Conservation (phyloP, 1,139 yeast genomes). For the Sugiyamaella japonica region DNA sequence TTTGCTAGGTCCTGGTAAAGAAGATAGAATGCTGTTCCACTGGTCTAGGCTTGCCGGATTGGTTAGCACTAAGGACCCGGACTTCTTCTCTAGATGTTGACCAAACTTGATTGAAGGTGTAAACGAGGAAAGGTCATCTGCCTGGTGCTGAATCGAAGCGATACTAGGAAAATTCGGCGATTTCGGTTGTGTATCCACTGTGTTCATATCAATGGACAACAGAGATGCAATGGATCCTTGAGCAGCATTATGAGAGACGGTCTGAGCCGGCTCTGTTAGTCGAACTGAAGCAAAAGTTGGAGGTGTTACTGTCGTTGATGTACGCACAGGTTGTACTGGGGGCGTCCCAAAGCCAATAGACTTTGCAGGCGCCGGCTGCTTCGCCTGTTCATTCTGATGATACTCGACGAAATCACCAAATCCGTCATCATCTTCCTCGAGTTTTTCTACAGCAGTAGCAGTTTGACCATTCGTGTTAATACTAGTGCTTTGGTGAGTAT, state of each 20-base stretch:
- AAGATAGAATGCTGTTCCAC: conserved; percentile 22
- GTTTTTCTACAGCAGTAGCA: neutral
- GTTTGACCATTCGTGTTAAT: neutral
- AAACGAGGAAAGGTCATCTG: conserved; percentile 12
- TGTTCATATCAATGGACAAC: neutral
- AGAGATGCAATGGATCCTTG: neutral
- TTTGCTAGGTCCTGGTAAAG: conserved; percentile 20
- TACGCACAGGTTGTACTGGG: too few relatives aligned
- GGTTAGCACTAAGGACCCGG: conserved; percentile 1
- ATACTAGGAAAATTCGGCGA: neutral
- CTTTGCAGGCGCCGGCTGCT: neutral
- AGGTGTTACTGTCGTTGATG: too few relatives aligned
- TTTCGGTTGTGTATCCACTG: neutral
- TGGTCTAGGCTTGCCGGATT: conserved; percentile 11
- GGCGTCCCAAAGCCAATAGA: neutral
- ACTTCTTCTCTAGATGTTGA: conserved; percentile 20
- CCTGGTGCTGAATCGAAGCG: conserved; percentile 8
- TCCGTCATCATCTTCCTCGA: conserved; percentile 26
- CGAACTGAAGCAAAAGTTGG: neutral
- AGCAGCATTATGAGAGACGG: neutral
- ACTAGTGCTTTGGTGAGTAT: neutral
- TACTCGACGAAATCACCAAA: conserved; percentile 31
- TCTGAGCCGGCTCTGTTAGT: neutral
- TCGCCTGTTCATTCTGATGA: neutral
- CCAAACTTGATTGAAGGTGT: conserved; percentile 25